These are phyloP conservation scores for Phialemoniopsis sp. DNA, from an alignment of 2,329 filamentous ascomycete genomes.

Conservation along the genomic window DNA sequence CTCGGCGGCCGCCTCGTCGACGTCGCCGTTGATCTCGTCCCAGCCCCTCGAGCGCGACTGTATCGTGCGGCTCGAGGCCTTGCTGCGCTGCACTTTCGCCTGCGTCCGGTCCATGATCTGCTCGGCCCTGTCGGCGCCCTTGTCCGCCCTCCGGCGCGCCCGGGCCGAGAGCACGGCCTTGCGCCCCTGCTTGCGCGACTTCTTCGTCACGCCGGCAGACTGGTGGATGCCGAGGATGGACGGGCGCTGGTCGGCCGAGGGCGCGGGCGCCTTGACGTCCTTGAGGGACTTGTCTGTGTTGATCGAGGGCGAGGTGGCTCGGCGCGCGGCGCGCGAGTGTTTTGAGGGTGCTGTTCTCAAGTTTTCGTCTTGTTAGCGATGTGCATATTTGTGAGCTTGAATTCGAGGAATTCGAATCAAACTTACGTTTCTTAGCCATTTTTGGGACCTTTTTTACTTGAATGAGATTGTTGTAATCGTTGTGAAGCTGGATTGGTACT, in stretches of 20 bases:
- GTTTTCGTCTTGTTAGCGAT: not conserved
- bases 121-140: conserved; percentile 40
- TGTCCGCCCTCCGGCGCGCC: conserved; percentile 52
- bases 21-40: conserved; percentile 50
- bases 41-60: conserved; percentile 48
- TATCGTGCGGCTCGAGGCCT: conserved; percentile 40
- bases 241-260: conserved; percentile 47
- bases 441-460: too few relatives aligned
- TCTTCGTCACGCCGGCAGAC: conserved; percentile 64
- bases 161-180: conserved; percentile 51
- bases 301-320: conserved; percentile 67
- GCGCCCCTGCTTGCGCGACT: conserved; percentile 48
- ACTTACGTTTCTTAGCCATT: conserved; percentile 11
- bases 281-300: conserved; percentile 70
- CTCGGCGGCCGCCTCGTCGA: not conserved
- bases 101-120: conserved; percentile 48
- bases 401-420: too few relatives aligned
- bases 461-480: too few relatives aligned
- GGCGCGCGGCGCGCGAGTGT: conserved; percentile 71
- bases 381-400: not conserved
- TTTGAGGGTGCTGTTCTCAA: conserved; percentile 51
- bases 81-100: conserved; percentile 55
- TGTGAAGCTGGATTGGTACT: too few relatives aligned
- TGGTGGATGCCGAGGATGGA: conserved; percentile 68
- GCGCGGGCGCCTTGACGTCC: conserved; percentile 45